Base-by-base conservation (phyloP, 495 filamentous ascomycete species). In the Penicillium mononematosum region DNA sequence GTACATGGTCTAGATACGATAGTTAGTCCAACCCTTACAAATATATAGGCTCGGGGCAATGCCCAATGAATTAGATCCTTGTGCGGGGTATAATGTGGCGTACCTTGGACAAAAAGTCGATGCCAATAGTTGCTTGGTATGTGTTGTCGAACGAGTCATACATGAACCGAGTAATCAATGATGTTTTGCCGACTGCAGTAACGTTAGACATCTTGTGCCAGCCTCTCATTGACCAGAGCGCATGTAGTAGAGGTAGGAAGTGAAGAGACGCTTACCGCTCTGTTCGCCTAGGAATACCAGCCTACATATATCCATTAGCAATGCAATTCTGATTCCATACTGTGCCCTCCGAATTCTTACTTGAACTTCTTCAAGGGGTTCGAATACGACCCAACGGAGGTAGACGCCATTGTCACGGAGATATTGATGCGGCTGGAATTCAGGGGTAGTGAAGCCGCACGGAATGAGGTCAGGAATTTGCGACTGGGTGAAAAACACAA, bases 331-430 rank as follows among this genome's bases (percentile, higher is more conserved):
- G 8, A 11, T n/a, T 2, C n/a, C 9, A 19, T 12, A 9, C 8
- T 11, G 24, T 56, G 16, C 20, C 3, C 0, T 24, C 3, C 39
- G 29, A 27, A 48, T 59, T 65, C 82, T 61, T 79, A 97, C 92
- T 98, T 98, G 86, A 96, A 98, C 72, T 98, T 98, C 88, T 98
- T 98, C 78, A 98, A 75, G 56, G 94, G 94, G 83, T 98, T 98
- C 76, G 91, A 96, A 81, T 98, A 98, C 59, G 90, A 88, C 78
- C 90, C 89, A 67, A 84, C 88, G 49, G 81, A 78, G 58, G 77
- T 67, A 58, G 82, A 80, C 59, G 81, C 80, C 82, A 85, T 85
- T 70, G 63, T 71, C 63, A 56, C 53, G 59, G 59, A 53, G 46
- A 54, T 54, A 50, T 34, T 32, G 56, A 61, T 50, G 60, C 61